Conservation (phyloP, 2,329 filamentous ascomycete species). For the Boeremia exigua region DNA sequence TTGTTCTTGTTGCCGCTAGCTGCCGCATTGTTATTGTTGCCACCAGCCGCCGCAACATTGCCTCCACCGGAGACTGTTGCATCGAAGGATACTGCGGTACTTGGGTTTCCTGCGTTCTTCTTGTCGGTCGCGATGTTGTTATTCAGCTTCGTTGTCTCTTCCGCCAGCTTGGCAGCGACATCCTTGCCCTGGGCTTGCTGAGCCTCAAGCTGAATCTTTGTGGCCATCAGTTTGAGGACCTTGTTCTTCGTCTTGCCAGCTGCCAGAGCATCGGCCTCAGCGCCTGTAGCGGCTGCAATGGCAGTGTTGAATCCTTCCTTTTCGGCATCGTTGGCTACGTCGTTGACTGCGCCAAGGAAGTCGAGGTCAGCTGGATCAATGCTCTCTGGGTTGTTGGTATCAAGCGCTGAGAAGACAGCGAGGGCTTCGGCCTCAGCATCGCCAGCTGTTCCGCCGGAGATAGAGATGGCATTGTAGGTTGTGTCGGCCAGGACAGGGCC, state of each 20-base stretch:
- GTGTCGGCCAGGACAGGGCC: constrained; percentile 36
- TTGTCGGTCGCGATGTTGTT: constrained; percentile 60
- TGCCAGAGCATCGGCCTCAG: constrained; percentile 53
- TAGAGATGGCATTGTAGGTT: constrained; percentile 53
- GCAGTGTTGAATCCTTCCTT: constrained; percentile 61
- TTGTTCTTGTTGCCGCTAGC: not conserved
- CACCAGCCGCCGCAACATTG: constrained; percentile 6
- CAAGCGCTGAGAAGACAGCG: constrained; percentile 61
- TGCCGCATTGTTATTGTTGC: constrained; percentile 1
- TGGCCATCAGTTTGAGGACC: constrained; percentile 63
- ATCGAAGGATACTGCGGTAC: constrained; percentile 40
- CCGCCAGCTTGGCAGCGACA: constrained; percentile 53
- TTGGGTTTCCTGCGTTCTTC: constrained; percentile 55
- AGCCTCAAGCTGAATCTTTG: constrained; percentile 59
- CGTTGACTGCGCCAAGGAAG: constrained; percentile 61
- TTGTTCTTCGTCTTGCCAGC: constrained; percentile 67
- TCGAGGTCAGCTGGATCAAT: constrained; percentile 57
- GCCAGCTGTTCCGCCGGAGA: constrained; percentile 60
- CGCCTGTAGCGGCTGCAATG: constrained; percentile 55
- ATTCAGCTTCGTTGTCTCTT: constrained; percentile 59
- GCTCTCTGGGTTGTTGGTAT: constrained; percentile 54
- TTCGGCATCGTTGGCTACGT: constrained; percentile 63
- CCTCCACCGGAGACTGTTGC: constrained; percentile 35
- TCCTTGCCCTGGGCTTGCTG: constrained; percentile 60
- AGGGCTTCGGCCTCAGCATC: constrained; percentile 62